Conservation (phyloP, 371 early-diverging fungal genomes). For the Mortierella sp. region DNA sequence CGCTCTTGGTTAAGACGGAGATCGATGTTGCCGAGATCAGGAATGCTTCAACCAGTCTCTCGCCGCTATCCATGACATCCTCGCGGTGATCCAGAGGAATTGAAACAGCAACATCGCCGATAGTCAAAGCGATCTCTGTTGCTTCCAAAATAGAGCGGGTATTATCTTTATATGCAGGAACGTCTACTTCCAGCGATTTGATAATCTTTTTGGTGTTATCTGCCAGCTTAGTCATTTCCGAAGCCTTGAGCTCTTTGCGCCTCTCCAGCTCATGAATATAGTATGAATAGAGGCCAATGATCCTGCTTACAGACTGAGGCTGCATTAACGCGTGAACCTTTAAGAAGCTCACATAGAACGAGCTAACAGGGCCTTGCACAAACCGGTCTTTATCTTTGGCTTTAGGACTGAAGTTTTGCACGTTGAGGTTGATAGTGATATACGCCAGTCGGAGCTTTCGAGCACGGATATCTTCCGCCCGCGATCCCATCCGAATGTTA, state of each 20-base stretch:
- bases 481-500: constrained; percentile 35
- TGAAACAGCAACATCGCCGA: constrained; percentile 74
- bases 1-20: constrained; percentile 68
- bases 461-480: constrained; percentile 57
- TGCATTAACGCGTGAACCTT: constrained; percentile 83
- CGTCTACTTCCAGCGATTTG: constrained; percentile 68
- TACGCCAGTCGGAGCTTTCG: constrained; percentile 76
- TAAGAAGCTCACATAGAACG: constrained; percentile 67
- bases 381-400: constrained; percentile 29
- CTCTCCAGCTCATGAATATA: constrained; percentile 77
- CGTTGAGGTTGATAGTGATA: constrained; percentile 73
- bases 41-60: constrained; percentile 63
- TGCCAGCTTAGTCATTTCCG: constrained; percentile 73
- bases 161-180: constrained; percentile 62
- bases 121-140: constrained; percentile 63
- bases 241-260: constrained; percentile 66
- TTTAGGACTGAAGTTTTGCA: constrained; percentile 68
- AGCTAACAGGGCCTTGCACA: constrained; percentile 53
- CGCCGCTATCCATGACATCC: constrained; percentile 51
- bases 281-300: constrained; percentile 78
- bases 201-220: constrained; percentile 78
- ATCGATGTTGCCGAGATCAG: constrained; percentile 72
- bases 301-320: constrained; percentile 78
- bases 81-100: constrained; percentile 73
- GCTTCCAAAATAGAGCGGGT: constrained; percentile 69